Evolutionary conservation across 805 yeast species (phyloP).

Genomic region (Metschnikowia chrysomelidarum): DNA sequence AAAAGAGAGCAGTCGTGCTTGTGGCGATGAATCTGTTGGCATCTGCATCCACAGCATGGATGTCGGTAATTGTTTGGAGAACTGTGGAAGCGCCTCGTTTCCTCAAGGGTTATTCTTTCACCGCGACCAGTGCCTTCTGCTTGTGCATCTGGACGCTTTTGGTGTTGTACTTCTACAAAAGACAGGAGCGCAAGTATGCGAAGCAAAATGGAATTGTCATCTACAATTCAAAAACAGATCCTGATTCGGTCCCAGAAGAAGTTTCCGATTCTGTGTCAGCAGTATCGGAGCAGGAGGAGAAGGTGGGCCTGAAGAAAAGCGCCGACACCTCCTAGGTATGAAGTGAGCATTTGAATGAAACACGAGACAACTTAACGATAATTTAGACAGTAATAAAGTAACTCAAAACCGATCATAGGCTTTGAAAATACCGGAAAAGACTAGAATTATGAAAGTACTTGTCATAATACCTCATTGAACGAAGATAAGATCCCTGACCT

Average conservation of each 20-base stretch:
- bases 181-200: conserved; percentile 32
- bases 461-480: too few species aligned
- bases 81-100: conserved; percentile 59
- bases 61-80: conserved; percentile 47
- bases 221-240: conserved; percentile 23
- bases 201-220: conserved; percentile 37
- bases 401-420: too few species aligned
- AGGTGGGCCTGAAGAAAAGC: too few species aligned
- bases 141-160: conserved; percentile 50
- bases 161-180: conserved; percentile 48
- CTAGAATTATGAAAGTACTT: too few species aligned
- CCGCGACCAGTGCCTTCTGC: conserved; percentile 45
- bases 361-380: too few species aligned
- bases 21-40: conserved; percentile 53
- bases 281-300: too few species aligned
- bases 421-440: too few species aligned
- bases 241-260: conserved; percentile 19
- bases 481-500: too few species aligned
- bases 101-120: conserved; percentile 52
- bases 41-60: conserved; percentile 54
- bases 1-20: conserved; percentile 54
- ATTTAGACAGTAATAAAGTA: too few species aligned
- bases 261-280: too few species aligned
- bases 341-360: too few species aligned
- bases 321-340: too few species aligned